Evolutionary conservation across 768 basidiomycete genomes (phyloP), one percentile per base, ranked within the genome.

Genomic region (Sistotremastrum niveocremeum): DNA sequence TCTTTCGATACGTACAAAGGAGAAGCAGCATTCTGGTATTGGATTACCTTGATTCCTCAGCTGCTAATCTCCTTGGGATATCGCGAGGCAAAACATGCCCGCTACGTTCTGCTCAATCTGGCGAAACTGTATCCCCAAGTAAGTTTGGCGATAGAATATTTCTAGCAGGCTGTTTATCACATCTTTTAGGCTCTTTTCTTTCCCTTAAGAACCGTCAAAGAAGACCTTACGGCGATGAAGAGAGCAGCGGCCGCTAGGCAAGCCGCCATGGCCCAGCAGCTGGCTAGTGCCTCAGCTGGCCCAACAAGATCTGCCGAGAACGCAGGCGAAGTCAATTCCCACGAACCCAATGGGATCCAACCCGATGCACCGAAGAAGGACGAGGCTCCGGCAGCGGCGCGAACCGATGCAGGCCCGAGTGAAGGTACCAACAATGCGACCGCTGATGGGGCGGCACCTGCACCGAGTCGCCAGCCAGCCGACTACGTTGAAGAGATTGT

Each of bases 11-110:
- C 80, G 28, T 95, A 95, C 65, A 94, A 93, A 60, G 94, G 94
- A 49, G 94, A 98, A 57, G 79, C 87, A 3, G 90, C 90, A 8
- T 85, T 84, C 52, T 99, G 95, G 95, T 97, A 89, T 62, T 99
- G 95, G 95, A 93, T 99, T 54, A 86, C 94, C 1, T 68, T 97
- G 47, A 90, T 95, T 39, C 95, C 95, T 3, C 94, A 99, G 57
- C 73, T 99, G 6, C 81, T 90, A 52, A 61, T 84, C 45, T 93
- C 94, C 1, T 71, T 99, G 37, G 84, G 84, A 2, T 83, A 93
- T 50, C 77, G 89, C 34, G 95, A 99, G 62, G 82, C 89, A 38
- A 90, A 88, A 56, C 90, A 93, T 58, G 93, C 91, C 3, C 76
- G 89, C 12, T 81, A 84, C 59, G 75, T 99, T 39, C 69, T 99